Conservation (phyloP, 164 flowering plant genomes). For the Vitis rotundifolia region DNA sequence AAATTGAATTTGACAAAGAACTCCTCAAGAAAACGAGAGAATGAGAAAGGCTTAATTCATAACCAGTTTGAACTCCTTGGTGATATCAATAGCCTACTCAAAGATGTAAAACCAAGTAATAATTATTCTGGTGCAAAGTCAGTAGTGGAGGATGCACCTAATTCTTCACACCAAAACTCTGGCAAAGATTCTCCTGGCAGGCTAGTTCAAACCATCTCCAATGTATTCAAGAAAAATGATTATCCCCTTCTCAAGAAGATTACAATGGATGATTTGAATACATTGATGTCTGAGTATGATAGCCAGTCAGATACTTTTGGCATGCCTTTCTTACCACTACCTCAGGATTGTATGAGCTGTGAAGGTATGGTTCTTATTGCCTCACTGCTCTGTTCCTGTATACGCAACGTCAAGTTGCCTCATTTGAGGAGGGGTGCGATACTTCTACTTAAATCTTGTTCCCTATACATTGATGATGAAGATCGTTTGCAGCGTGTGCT, state of each 20-base stretch:
- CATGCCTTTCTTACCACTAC: slow-evolving; percentile 57
- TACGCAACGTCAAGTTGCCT: slow-evolving; percentile 91
- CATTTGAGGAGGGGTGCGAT: slow-evolving; percentile 83
- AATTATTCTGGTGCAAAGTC: slow-evolving; percentile 27
- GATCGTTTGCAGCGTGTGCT: slow-evolving; percentile 93
- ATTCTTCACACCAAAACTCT: slow-evolving; percentile 20
- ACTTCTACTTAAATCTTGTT: slow-evolving; percentile 66
- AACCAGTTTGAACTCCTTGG: slow-evolving; percentile 62
- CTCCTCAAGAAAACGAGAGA: slow-evolving; percentile 33
- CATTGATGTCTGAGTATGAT: slow-evolving; percentile 70
- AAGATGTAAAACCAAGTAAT: slow-evolving; percentile 59
- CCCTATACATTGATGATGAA: slow-evolving; percentile 89
- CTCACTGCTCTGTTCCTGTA: slow-evolving; percentile 88
- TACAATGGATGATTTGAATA: slow-evolving; percentile 50
- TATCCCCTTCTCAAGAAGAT: slow-evolving; percentile 60
- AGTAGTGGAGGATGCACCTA: slow-evolving; percentile 23
- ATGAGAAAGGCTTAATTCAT: slow-evolving; percentile 35
- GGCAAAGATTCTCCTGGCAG: slow-evolving; percentile 43
- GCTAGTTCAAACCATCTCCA: slow-evolving; percentile 42
- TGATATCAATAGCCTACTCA: slow-evolving; percentile 52
- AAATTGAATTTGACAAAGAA: slow-evolving; percentile 19
- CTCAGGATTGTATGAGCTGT: slow-evolving; percentile 64
- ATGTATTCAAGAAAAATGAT: slow-evolving; percentile 46
- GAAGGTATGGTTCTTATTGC: slow-evolving; percentile 97
- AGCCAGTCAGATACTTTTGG: slow-evolving; percentile 73